Evolutionary conservation across 257 asterid genomes (phyloP).

Genomic region (Verbena officinalis): DNA sequence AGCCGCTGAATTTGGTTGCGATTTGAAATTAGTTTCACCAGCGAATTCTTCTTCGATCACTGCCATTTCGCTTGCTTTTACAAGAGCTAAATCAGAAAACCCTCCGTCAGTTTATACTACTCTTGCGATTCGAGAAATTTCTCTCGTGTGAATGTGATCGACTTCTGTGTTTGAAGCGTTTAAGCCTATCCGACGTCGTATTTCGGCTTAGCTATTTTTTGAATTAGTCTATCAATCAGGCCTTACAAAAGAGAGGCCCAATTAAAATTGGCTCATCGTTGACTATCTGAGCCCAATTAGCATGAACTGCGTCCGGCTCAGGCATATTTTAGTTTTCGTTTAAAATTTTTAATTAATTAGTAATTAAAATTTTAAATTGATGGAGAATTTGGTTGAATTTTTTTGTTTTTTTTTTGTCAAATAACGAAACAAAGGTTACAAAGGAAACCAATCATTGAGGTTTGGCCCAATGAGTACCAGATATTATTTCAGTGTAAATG

Average conservation of each 20-base stretch:
- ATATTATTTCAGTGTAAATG: no score
- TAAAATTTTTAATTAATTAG: no score
- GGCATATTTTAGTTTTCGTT: no score
- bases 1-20: slow-evolving; percentile 35
- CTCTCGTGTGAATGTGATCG: neutral
- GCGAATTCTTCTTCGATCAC: slow-evolving; percentile 52
- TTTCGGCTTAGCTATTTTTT: neutral
- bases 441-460: no score
- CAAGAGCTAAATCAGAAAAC: slow-evolving; percentile 12
- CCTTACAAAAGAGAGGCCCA: neutral
- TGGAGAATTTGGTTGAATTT: no score
- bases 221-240: neutral
- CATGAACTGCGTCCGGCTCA: no score
- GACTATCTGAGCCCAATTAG: neutral
- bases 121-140: slow-evolving; percentile 36
- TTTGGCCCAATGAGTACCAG: no score
- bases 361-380: no score
- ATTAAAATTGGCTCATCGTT: neutral
- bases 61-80: slow-evolving; percentile 47
- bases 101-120: slow-evolving; percentile 6
- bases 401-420: no score
- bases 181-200: slow-evolving; percentile 19
- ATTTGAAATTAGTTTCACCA: slow-evolving; percentile 28
- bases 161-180: neutral
- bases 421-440: no score